Percentiles rank a stretch among this genome's conserved stretches.
These are phyloP conservation scores for Cicer bijugum DNA, from an alignment of 306 rosid species.

Conservation along the genomic window DNA sequence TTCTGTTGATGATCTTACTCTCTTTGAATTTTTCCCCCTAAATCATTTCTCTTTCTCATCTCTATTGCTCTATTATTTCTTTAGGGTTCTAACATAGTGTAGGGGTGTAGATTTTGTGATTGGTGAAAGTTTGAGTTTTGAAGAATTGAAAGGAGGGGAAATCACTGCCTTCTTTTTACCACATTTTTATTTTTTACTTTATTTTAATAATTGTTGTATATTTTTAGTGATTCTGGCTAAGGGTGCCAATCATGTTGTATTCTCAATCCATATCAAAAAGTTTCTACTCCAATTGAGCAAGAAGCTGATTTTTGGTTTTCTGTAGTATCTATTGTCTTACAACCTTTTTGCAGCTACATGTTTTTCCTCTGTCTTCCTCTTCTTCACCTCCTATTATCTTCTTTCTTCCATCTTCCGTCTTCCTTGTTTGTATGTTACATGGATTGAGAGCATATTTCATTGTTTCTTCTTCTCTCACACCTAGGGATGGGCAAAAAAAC, in stretches of 20 bases:
- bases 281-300: conserved; percentile 10
- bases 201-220: conserved; percentile 47
- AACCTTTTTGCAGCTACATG: conserved; percentile 31
- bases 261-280: conserved; percentile 6
- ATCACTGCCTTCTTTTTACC: conserved; percentile 30
- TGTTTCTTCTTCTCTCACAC: conserved; percentile 8
- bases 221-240: conserved; percentile 61
- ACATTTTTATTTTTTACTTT: conserved; percentile 32
- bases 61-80: conserved; percentile 52
- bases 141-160: conserved; percentile 50
- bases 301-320: conserved; percentile 27
- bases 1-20: conserved; percentile 44
- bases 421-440: conserved; percentile 13
- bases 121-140: conserved; percentile 47
- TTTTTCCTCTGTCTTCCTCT: conserved; percentile 4
- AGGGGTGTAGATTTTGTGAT: conserved; percentile 48
- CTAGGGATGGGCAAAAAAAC: no score
- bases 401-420: conserved; percentile 27
- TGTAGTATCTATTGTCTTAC: conserved; percentile 20
- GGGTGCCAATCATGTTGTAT: conserved; percentile 47
- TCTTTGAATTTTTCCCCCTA: conserved; percentile 38
- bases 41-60: conserved; percentile 49
- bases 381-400: conserved; percentile 14
- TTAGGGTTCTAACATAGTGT: conserved; percentile 49
- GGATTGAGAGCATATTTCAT: conserved; percentile 37